Conservation (phyloP, 2,329 filamentous ascomycete genomes). For the Cytospora paraplurivora region DNA sequence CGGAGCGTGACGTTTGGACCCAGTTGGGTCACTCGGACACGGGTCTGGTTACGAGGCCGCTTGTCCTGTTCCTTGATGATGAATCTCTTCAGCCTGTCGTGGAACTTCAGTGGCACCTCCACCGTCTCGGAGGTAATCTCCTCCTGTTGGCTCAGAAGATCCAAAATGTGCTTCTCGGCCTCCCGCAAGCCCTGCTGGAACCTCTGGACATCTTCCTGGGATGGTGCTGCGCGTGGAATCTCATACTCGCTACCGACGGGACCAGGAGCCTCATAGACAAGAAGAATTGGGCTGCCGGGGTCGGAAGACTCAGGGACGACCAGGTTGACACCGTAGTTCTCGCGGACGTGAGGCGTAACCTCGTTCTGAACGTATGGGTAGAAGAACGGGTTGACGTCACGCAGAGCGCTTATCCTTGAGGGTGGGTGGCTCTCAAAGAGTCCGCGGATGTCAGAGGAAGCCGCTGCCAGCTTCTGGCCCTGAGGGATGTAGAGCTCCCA, state of each 20-base stretch:
- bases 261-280: slow-evolving; percentile 73
- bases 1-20: slow-evolving; percentile 70
- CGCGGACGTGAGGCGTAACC: slow-evolving; percentile 63
- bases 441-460: slow-evolving; percentile 72
- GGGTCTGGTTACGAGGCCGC: slow-evolving; percentile 59
- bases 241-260: slow-evolving; percentile 51
- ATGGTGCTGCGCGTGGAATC: slow-evolving; percentile 56
- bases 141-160: slow-evolving; percentile 62
- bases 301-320: slow-evolving; percentile 69
- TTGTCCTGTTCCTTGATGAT: slow-evolving; percentile 66
- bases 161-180: slow-evolving; percentile 58
- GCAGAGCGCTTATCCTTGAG: slow-evolving; percentile 65
- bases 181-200: slow-evolving; percentile 60
- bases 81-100: slow-evolving; percentile 63
- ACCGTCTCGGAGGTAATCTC: slow-evolving; percentile 52
- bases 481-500: slow-evolving; percentile 91
- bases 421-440: slow-evolving; percentile 76
- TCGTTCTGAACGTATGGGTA: slow-evolving; percentile 70
- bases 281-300: slow-evolving; percentile 62
- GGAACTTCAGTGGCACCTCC: slow-evolving; percentile 64
- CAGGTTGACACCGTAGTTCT: slow-evolving; percentile 71
- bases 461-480: slow-evolving; percentile 77
- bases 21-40: slow-evolving; percentile 59
- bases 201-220: slow-evolving; percentile 49
- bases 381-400: slow-evolving; percentile 74